Base-by-base conservation (phyloP, 345 rosid species). In the Zanthoxylum bungeanum region DNA sequence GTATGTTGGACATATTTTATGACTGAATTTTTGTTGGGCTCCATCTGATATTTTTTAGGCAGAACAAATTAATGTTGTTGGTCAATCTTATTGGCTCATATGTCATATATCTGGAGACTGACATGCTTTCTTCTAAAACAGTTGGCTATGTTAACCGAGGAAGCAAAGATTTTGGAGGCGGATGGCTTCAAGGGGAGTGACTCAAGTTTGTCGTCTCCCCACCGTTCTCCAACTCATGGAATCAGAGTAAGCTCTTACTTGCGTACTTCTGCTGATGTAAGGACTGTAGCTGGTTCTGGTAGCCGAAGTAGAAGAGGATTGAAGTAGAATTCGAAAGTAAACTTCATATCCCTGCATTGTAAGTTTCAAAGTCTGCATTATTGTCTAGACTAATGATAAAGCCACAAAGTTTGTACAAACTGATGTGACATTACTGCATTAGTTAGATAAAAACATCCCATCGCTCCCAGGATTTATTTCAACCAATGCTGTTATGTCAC, bases 111-210 rank as follows among this genome's bases (percentile, higher is more conserved):
- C 51, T 64, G 44, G 46, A 11, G 28, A 68, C 55, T 71, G 24
- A 37, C 55, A 24, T 37, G n/a, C 14, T 27, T n/a, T 61, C 46
- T 64, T 19, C 49, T 77, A 64, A 58, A 77, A 81, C 87, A 91
- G 96, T 76, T 90, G 44, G 80, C 83, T 51, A 76, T 79, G 90
- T 76, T 91, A 75, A 77, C 22, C 2, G 83, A 85, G 3, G 96
- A 95, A 85, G 89, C 91, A 2, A 86, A 85, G 80, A 73, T 12
- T 61, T 77, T 89, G 80, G 98, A 91, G 82, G 67, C 76, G 40
- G 90, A 89, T 76, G 76, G 71, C 51, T 49, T 57, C 1, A 85
- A 64, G 79, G 86, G 73, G 30, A 79, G 77, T 21, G 87, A 81
- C 27, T 56, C 83, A 1, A 75, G 80, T 73, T 80, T 78, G 27